Evolutionary conservation across 1,139 yeast species (phyloP).

Genomic region (Magnusiomyces paraingens): DNA sequence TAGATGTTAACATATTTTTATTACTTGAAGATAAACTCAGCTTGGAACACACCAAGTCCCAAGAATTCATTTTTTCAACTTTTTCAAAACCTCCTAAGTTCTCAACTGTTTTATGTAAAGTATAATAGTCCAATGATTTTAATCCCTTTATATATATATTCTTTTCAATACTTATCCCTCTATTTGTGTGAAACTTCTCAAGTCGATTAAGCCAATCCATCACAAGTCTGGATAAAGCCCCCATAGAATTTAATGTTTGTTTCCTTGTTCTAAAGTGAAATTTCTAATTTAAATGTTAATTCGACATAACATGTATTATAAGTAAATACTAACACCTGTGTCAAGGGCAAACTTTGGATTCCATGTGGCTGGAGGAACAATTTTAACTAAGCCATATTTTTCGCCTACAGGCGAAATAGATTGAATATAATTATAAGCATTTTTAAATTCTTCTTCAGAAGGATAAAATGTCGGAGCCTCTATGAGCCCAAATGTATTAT

Average conservation of each 20-base stretch:
- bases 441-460: slow-evolving; percentile 40
- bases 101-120: slow-evolving; percentile 28
- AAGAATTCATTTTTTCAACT: slow-evolving; percentile 21
- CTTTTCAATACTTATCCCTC: slow-evolving; percentile 23
- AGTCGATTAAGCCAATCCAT: slow-evolving; percentile 34
- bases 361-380: slow-evolving; percentile 47
- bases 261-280: slow-evolving; percentile 48
- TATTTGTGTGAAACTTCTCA: slow-evolving; percentile 29
- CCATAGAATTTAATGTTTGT: slow-evolving; percentile 44
- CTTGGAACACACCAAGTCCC: slow-evolving; percentile 25
- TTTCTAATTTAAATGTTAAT: slow-evolving; percentile 33
- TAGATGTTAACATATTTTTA: background rate
- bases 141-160: slow-evolving; percentile 28
- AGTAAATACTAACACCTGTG: slow-evolving; percentile 37
- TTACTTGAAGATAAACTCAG: slow-evolving; percentile 4
- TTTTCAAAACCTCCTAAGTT: slow-evolving; percentile 27
- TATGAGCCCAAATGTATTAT: slow-evolving; percentile 25
- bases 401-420: slow-evolving; percentile 37
- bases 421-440: slow-evolving; percentile 37
- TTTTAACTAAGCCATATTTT: slow-evolving; percentile 62
- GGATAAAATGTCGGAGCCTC: slow-evolving; percentile 46
- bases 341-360: slow-evolving; percentile 39
- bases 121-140: slow-evolving; percentile 22
- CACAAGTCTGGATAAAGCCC: slow-evolving; percentile 34
- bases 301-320: background rate